Base-by-base conservation (phyloP, 2,329 filamentous ascomycete genomes). In the Fusarium palustre region DNA sequence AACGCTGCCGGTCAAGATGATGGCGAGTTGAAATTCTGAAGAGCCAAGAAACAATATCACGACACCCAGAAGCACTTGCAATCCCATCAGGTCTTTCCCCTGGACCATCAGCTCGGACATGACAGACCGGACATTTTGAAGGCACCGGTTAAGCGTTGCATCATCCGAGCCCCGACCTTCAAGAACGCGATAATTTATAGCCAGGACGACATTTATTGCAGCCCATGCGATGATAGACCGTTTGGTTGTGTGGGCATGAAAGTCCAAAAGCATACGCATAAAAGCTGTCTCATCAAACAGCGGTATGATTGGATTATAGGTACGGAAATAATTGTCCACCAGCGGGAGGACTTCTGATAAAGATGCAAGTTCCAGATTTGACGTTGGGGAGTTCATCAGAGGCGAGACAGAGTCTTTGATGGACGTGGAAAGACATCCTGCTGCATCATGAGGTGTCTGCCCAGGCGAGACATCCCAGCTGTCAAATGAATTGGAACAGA, bases 1-100 rank as follows among this genome's bases (percentile, higher is more conserved):
- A 18, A 78, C 76, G 9, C 77, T 77, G 3, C 77, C 74, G 15
- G 77, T 76, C 16, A 81, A 53, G 7, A 80, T 71, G 0, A 76
- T 72, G 1, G 76, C 75, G 3, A 78, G 69, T 43, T 76, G 76
- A 38, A 74, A 74, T 7, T 81, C 76, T 1, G 72, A 59, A 25
- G 72, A 74, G 4, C 76, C 76, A 15, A 79, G 74, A 28, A 78
- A 76, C 7, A 81, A 42, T 1, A 80, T 68, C 5, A 76, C 75
- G 59, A 80, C 69, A 5, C 76, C 80, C 1, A 81, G 53, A 6
- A 81, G 64, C 1, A 77, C 77, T 46, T 81, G 79, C 4, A 81
- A 45, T 0, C 77, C 77, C 5, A 79, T 68, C 0, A 76, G 67
- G 4, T 79, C 76, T 13, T 77, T 70, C 1, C 75, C 71, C 2